These are phyloP conservation scores for Candida smagusa DNA, from an alignment of 1,139 yeast species.

Conservation along the genomic window DNA sequence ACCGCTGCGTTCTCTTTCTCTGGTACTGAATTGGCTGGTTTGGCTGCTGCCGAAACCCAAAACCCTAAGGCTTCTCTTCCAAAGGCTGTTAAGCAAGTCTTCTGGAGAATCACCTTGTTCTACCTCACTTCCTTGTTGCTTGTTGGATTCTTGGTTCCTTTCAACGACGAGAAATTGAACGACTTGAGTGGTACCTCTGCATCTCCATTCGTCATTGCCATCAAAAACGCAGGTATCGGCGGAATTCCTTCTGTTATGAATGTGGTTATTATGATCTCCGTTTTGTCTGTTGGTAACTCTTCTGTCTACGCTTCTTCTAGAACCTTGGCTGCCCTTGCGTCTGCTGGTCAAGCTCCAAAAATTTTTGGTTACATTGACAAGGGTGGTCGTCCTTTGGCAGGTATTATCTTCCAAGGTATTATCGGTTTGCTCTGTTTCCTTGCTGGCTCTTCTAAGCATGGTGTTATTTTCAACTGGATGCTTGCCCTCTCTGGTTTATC, in stretches of 20 bases:
- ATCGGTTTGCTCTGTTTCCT: constrained; percentile 41
- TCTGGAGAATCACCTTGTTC: constrained; percentile 41
- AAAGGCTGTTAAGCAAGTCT: constrained; percentile 42
- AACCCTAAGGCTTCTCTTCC: constrained; percentile 40
- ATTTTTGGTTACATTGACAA: constrained; percentile 36
- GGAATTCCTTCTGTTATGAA: constrained; percentile 44
- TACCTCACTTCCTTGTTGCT: constrained; percentile 41
- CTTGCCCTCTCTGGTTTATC: constrained; percentile 41
- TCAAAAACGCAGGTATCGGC: constrained; percentile 48
- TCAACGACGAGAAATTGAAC: constrained; percentile 10
- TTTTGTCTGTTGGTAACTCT: constrained; percentile 43
- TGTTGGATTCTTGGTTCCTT: constrained; percentile 41
- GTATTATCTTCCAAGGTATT: constrained; percentile 29
- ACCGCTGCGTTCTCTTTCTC: constrained; percentile 45
- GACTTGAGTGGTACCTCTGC: constrained; percentile 28
- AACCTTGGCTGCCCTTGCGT: constrained; percentile 38
- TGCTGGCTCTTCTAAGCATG: constrained; percentile 36
- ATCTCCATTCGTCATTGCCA: constrained; percentile 61
- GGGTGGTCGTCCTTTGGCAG: constrained; percentile 41
- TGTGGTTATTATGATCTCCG: constrained; percentile 39
- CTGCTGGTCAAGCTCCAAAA: constrained; percentile 41
- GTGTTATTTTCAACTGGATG: constrained; percentile 39
- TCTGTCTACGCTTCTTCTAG: constrained; percentile 46
- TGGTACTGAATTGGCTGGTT: constrained; percentile 43
- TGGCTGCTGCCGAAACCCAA: constrained; percentile 36